These are phyloP conservation scores for Triticum urartu DNA, from an alignment of 176 grass and related monocot genomes.

Conservation along the genomic window DNA sequence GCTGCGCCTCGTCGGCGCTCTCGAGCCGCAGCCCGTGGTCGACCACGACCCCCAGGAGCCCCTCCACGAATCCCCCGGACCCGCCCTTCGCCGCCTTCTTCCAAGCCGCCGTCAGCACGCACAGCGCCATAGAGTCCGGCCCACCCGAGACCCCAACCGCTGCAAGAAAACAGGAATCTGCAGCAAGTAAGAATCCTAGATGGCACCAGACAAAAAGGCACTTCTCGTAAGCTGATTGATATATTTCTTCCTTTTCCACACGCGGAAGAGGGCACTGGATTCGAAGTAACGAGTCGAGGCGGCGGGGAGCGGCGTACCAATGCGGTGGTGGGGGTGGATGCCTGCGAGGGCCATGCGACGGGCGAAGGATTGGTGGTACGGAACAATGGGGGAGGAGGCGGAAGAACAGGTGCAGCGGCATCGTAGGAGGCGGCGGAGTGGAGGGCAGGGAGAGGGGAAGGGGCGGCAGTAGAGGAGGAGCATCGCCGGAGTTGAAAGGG, in stretches of 20 bases:
- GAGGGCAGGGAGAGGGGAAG: slow-evolving; percentile 15
- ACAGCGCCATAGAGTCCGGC: slow-evolving; percentile 91
- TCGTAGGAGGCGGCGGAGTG: slow-evolving; percentile 54
- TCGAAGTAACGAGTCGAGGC: background rate
- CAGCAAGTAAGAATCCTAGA: background rate
- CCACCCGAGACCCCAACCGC: slow-evolving; percentile 88
- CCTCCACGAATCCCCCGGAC: slow-evolving; percentile 50
- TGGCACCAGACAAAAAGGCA: background rate
- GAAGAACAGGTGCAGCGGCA: slow-evolving; percentile 24
- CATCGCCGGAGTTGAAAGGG: slow-evolving; percentile 15
- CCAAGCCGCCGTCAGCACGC: slow-evolving; percentile 70
- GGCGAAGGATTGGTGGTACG: slow-evolving; percentile 61
- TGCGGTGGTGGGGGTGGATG: slow-evolving; percentile 76
- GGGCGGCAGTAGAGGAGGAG: slow-evolving; percentile 39
- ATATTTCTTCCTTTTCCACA: background rate
- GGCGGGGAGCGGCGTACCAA: slow-evolving; percentile 38
- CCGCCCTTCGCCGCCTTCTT: slow-evolving; percentile 45
- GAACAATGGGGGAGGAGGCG: slow-evolving; percentile 2
- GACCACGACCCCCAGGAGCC: slow-evolving; percentile 77
- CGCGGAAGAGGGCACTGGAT: background rate
- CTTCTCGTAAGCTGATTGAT: background rate
- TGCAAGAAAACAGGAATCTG: background rate
- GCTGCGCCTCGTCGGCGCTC: slow-evolving; percentile 69
- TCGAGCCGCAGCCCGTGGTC: slow-evolving; percentile 74
- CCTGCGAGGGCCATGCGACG: slow-evolving; percentile 75